Conservation (phyloP, 495 filamentous ascomycete species). For the Daldinia childiae region DNA sequence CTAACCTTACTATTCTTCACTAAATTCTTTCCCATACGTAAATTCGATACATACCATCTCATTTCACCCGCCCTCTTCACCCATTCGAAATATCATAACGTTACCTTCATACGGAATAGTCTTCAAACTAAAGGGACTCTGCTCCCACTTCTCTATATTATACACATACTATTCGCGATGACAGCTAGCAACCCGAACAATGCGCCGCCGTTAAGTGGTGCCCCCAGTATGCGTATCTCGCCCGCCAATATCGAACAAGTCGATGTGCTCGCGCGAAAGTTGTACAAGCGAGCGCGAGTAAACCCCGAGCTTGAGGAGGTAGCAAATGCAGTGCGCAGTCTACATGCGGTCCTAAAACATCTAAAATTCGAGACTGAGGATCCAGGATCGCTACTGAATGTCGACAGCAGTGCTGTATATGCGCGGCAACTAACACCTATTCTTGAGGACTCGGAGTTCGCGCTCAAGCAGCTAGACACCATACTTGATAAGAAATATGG, state of each 20-base stretch:
- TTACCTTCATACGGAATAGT: not conserved
- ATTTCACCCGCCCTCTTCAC: not conserved
- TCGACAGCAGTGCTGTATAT: constrained; percentile 49
- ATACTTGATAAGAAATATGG: constrained; percentile 54
- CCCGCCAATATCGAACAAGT: constrained; percentile 53
- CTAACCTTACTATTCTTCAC: constrained; percentile 15
- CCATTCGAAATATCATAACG: not conserved
- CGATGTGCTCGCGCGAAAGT: constrained; percentile 52
- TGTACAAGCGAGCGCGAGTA: constrained; percentile 53
- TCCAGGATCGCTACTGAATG: constrained; percentile 58
- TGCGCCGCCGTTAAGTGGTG: not conserved
- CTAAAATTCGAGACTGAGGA: constrained; percentile 61
- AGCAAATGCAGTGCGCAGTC: constrained; percentile 50
- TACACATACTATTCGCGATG: constrained; percentile 27
- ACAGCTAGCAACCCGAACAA: constrained; percentile 8
- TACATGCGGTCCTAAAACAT: constrained; percentile 60
- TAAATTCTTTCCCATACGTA: constrained; percentile 22
- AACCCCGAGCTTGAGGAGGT: constrained; percentile 51
- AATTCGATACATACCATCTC: constrained; percentile 9
- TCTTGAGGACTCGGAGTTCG: constrained; percentile 59
- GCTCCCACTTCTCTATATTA: constrained; percentile 7
- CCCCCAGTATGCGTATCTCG: constrained; percentile 10
- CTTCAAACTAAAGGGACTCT: constrained; percentile 19
- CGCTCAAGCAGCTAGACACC: constrained; percentile 57
- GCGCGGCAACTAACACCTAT: constrained; percentile 54